phyloP scores from a whole-genome alignment of 2,329 filamentous ascomycete species.

The Sporothrix humicola region DNA sequence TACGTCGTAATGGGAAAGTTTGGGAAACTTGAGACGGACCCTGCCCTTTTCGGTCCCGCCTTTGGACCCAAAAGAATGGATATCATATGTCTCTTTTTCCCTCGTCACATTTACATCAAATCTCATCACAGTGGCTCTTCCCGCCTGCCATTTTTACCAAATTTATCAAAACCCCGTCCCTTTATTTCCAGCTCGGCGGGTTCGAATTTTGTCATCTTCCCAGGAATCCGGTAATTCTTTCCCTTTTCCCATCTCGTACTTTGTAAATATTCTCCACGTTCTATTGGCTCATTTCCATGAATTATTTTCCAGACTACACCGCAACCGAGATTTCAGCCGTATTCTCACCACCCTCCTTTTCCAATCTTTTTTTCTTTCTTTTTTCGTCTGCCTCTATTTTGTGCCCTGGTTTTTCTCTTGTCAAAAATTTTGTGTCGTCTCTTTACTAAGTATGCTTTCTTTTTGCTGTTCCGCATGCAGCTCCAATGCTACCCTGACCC shows the following conservation, averaged over 20 bases:
- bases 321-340: conserved; percentile 11
- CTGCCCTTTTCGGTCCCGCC: background rate
- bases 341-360: background rate
- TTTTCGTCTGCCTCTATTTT: background rate
- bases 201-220: background rate
- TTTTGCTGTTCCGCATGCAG: conserved; percentile 6
- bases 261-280: background rate
- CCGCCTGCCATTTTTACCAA: background rate
- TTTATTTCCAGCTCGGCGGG: background rate
- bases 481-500: background rate
- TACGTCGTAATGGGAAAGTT: background rate
- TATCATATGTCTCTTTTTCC: background rate
- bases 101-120: background rate
- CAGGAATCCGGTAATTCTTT: background rate
- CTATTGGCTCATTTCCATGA: background rate
- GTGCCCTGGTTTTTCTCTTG: too few relatives aligned
- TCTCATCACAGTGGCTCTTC: background rate
- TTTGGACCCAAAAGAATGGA: background rate
- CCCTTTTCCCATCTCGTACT: background rate
- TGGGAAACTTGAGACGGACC: background rate
- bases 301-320: background rate
- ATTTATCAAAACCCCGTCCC: background rate
- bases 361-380: background rate
- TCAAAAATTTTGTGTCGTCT: background rate
- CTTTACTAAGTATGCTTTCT: background rate